These are phyloP conservation scores for Yamadazyma atmosphaerica DNA, from an alignment of 1,139 yeast species.

Conservation along the genomic window DNA sequence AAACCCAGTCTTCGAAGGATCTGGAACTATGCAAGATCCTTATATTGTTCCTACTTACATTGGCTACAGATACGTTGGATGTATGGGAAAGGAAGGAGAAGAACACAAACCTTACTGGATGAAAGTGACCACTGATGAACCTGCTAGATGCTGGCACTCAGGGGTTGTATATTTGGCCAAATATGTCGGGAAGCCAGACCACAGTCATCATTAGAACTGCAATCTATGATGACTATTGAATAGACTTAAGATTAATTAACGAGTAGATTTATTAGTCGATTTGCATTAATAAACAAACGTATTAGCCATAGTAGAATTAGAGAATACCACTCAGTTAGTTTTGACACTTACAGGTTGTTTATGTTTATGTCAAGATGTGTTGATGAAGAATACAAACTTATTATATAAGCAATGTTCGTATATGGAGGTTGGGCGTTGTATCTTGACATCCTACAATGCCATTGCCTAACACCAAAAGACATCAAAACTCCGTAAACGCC, in stretches of 20 bases:
- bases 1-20: slow-evolving; percentile 85
- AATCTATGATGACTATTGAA: slow-evolving; percentile 1
- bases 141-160: slow-evolving; percentile 98
- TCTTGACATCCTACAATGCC: too few species aligned
- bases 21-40: slow-evolving; percentile 87
- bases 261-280: slow-evolving; percentile 10
- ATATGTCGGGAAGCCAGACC: slow-evolving; percentile 81
- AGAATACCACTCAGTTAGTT: too few species aligned
- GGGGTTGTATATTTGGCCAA: slow-evolving; percentile 92
- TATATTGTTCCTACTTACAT: slow-evolving; percentile 87
- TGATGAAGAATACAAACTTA: too few species aligned
- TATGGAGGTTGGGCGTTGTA: too few species aligned
- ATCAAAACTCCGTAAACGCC: too few species aligned
- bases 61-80: slow-evolving; percentile 93
- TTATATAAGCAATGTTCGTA: too few species aligned
- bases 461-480: too few species aligned
- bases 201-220: slow-evolving; percentile 45
- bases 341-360: too few species aligned
- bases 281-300: slow-evolving; percentile 11
- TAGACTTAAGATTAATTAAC: slow-evolving; percentile 4
- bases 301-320: neutral
- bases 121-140: slow-evolving; percentile 80
- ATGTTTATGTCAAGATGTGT: too few species aligned
- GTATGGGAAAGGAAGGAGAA: slow-evolving; percentile 89
- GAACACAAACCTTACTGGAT: slow-evolving; percentile 95